Evolutionary conservation across 768 basidiomycete genomes (phyloP), one percentile per base, ranked within the genome.

Genomic region (Rhizopogon roseolus): DNA sequence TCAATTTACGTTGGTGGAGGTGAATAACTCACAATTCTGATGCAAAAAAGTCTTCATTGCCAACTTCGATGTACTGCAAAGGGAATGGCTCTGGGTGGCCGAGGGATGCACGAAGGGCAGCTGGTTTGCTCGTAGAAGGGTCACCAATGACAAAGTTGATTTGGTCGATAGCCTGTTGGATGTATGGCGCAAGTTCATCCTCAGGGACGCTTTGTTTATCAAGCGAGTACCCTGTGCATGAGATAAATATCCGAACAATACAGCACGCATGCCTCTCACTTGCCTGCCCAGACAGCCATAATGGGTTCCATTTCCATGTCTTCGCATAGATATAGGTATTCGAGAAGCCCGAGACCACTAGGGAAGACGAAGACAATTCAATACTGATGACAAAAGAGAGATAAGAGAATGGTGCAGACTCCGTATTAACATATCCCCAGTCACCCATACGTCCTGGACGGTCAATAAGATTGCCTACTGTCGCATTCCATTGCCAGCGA

Each of bases 401-500:
- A 32, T 6, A 43, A 19, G 10, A 5, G 34, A 5, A 44, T 6
- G 11, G 34, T 25, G 60, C 73, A 50, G 44, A 82, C 82, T 83
- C 81, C 5, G 82, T 84, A 56, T 84, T 82, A 36, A 77, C 60
- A 57, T 84, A 84, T 13, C 77, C 74, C 84, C 84, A 85, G 60
- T 80, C 79, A n/a, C 84, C 84, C 36, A 72, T 60, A 3, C 84
- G 76, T 1, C 84, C 84, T 17, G 84, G 84, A 41, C 84, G 70
- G 54, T 79, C 64, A 6, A 76, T 62, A n/a, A 85, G 65, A 0
- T 79, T 70, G 3, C 83, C 83, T n/a, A 85, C 73, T 5, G 84
- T 86, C 5, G 75, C 73, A 58, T 83, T 80, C 85, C 86, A 87
- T 59, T 80, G 75, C 85, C 85, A 87, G 11, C 85, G 71, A 0